Conservation (phyloP, 2,329 filamentous ascomycete species). For the Allantophomopsis cytisporea region DNA sequence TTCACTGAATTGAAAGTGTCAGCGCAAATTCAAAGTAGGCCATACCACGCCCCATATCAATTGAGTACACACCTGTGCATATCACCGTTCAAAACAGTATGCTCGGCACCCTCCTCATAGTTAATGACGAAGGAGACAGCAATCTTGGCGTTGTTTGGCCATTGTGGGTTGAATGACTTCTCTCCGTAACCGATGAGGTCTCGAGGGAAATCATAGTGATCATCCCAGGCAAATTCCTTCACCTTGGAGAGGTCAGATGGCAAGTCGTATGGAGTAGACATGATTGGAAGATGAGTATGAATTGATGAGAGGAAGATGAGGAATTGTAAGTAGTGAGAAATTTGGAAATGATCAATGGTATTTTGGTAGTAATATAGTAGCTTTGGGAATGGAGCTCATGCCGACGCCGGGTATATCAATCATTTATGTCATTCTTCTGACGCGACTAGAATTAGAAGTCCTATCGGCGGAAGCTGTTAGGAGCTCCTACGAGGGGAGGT, state of each 20-base stretch:
- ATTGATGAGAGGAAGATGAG: too few relatives aligned
- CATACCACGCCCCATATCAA: too few relatives aligned
- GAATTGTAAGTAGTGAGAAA: too few relatives aligned
- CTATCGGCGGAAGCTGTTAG: too few relatives aligned
- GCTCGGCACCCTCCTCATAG: constrained; percentile 12
- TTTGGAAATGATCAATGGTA: too few relatives aligned
- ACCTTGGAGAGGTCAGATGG: constrained; percentile 6
- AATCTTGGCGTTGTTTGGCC: constrained; percentile 17
- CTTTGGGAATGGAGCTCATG: too few relatives aligned
- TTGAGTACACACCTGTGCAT: constrained; percentile 5
- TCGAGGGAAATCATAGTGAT: constrained; percentile 14
- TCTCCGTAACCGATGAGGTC: constrained; percentile 13
- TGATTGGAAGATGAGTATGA: neutral
- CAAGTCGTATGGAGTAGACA: neutral
- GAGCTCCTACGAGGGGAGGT: too few relatives aligned
- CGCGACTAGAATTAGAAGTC: too few relatives aligned
- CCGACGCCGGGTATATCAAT: too few relatives aligned
- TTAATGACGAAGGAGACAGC: constrained; percentile 14
- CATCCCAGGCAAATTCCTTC: constrained; percentile 12
- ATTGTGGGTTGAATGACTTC: constrained; percentile 13
- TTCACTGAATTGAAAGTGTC: constrained; percentile 6
- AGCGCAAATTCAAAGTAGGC: too few relatives aligned
- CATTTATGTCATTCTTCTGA: too few relatives aligned
- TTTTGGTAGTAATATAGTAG: too few relatives aligned
- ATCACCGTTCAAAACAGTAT: constrained; percentile 8